A percentile compares a stretch with the other conserved stretches of the same genome.
Evolutionary conservation across 441 rosid species (phyloP).

Genomic region (Jatropha podagrica): DNA sequence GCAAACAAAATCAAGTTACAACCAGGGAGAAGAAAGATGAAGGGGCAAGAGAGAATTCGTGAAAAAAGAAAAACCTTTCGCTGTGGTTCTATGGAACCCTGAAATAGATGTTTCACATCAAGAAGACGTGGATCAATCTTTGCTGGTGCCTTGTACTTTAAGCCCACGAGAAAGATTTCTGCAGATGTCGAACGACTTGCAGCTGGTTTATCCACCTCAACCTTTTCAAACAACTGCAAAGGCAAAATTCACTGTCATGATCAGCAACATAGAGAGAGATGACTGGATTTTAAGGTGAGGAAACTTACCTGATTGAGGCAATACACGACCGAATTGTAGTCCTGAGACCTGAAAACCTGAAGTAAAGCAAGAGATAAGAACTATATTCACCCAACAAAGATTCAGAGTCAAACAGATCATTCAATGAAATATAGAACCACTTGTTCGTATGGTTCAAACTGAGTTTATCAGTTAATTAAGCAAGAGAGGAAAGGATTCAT

Average conservation of each 20-base stretch:
- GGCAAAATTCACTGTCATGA: slow-evolving; percentile 12
- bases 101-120: slow-evolving; percentile 72
- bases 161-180: slow-evolving; percentile 74
- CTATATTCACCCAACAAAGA: neutral
- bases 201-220: slow-evolving; percentile 85
- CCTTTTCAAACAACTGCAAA: slow-evolving; percentile 80
- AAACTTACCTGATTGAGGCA: slow-evolving; percentile 69
- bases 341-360: slow-evolving; percentile 92
- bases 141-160: slow-evolving; percentile 85
- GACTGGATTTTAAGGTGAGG: neutral
- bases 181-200: slow-evolving; percentile 94
- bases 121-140: slow-evolving; percentile 89
- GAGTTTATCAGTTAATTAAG: neutral
- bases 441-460: too few relatives aligned
- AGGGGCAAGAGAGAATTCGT: neutral
- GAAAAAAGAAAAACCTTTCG: slow-evolving; percentile 40
- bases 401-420: neutral
- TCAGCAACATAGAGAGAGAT: neutral
- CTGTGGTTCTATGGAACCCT: slow-evolving; percentile 61
- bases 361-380: slow-evolving; percentile 13
- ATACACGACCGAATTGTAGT: slow-evolving; percentile 71
- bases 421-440: neutral
- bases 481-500: neutral
- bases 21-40: neutral
- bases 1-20: slow-evolving; percentile 5